Evolutionary conservation across 495 filamentous ascomycete genomes (phyloP).

Genomic region (Zalerion maritima): DNA sequence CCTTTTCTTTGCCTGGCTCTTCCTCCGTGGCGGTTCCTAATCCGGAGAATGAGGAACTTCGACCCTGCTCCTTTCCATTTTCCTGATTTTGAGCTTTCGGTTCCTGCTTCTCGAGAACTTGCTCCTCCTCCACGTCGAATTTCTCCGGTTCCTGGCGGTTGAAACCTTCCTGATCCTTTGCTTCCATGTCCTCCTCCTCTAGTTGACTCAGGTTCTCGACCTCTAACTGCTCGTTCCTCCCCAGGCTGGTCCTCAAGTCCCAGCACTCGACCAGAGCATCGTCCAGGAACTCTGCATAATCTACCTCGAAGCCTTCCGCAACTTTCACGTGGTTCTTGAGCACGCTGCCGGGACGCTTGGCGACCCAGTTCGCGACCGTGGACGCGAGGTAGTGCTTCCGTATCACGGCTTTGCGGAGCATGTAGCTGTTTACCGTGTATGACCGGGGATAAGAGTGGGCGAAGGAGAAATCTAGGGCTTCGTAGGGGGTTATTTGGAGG

Average conservation of each 20-base stretch:
- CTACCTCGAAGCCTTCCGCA: slow-evolving; percentile 73
- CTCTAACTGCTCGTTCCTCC: slow-evolving; percentile 35
- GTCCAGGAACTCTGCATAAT: slow-evolving; percentile 92
- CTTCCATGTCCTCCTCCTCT: slow-evolving; percentile 13
- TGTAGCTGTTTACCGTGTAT: slow-evolving; percentile 62
- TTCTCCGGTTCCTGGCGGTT: too few relatives aligned
- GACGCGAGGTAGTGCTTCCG: slow-evolving; percentile 83
- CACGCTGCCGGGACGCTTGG: slow-evolving; percentile 61
- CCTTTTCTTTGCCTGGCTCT: too few relatives aligned
- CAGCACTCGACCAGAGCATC: slow-evolving; percentile 82
- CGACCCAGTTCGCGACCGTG: slow-evolving; percentile 64
- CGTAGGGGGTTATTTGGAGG: slow-evolving; percentile 79
- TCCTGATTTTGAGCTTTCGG: too few relatives aligned
- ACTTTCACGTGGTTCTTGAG: slow-evolving; percentile 56
- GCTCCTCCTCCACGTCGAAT: too few relatives aligned
- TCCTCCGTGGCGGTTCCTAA: too few relatives aligned
- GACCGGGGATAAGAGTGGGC: slow-evolving; percentile 42
- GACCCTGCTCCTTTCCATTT: too few relatives aligned
- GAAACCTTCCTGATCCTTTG: slow-evolving; percentile 8
- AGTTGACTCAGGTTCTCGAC: not conserved
- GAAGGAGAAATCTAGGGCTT: slow-evolving; percentile 69
- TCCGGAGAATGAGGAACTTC: too few relatives aligned
- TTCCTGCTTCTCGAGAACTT: too few relatives aligned
- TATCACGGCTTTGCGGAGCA: slow-evolving; percentile 95
- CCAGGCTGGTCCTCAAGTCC: slow-evolving; percentile 64